phyloP scores from a whole-genome alignment of 805 yeast genomes.

The Saccharomyces jurei region DNA sequence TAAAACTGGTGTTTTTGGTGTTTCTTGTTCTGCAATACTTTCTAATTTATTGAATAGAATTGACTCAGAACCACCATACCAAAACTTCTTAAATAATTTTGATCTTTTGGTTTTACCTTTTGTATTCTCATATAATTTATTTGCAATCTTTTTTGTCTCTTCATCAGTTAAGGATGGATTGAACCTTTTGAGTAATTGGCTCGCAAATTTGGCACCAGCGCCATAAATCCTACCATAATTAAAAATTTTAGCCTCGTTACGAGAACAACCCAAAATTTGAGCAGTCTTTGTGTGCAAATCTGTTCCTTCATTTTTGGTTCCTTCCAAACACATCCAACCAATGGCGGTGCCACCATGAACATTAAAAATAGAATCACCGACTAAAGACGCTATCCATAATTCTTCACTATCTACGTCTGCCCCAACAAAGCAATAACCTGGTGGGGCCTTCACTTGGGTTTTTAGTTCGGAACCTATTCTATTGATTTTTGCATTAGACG shows the following conservation, averaged over 20 bases:
- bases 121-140: conserved; percentile 64
- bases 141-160: conserved; percentile 61
- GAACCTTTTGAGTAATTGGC: conserved; percentile 73
- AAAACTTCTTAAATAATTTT: conserved; percentile 33
- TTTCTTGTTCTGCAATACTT: conserved; percentile 69
- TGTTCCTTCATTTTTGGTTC: conserved; percentile 83
- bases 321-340: conserved; percentile 99
- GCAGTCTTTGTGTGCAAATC: conserved; percentile 95
- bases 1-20: conserved; percentile 82
- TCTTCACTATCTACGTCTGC: conserved; percentile 99
- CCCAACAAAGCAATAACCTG: conserved; percentile 87
- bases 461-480: conserved; percentile 92
- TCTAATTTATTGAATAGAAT: conserved; percentile 85
- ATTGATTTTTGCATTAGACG: conserved; percentile 80
- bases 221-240: conserved; percentile 97
- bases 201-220: conserved; percentile 89
- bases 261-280: conserved; percentile 71
- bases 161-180: conserved; percentile 60
- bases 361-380: conserved; percentile 85
- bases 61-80: conserved; percentile 92
- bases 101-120: conserved; percentile 54
- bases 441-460: conserved; percentile 77
- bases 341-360: conserved; percentile 93
- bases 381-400: conserved; percentile 91
- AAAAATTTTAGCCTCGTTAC: conserved; percentile 91